Conservation (phyloP, 2,329 filamentous ascomycete genomes). For the Myotisia sp. region DNA sequence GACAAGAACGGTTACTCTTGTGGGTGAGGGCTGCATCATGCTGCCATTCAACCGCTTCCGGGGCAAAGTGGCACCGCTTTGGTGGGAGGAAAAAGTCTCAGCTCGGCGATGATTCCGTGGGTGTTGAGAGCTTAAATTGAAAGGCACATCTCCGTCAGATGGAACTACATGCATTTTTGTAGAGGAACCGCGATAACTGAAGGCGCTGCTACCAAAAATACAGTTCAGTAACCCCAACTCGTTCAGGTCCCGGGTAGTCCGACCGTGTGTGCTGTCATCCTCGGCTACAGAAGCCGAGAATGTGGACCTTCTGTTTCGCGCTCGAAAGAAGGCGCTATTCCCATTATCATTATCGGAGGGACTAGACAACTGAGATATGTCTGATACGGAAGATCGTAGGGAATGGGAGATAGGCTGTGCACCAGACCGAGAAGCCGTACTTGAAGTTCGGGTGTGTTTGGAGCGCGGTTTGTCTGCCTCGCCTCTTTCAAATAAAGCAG, state of each 20-base stretch:
- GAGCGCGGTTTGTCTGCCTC: constrained; percentile 17
- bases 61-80: constrained; percentile 11
- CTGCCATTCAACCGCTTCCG: constrained; percentile 17
- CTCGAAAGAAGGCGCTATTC: constrained; percentile 28
- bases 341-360: constrained; percentile 16
- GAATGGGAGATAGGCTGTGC: constrained; percentile 20
- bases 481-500: constrained; percentile 23
- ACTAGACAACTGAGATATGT: constrained; percentile 14
- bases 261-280: constrained; percentile 24
- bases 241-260: constrained; percentile 33
- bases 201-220: constrained; percentile 46
- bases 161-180: constrained; percentile 47
- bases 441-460: constrained; percentile 25
- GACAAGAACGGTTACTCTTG: constrained; percentile 41
- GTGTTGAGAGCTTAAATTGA: constrained; percentile 18
- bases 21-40: constrained; percentile 15
- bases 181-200: constrained; percentile 44
- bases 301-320: constrained; percentile 33
- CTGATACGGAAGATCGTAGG: constrained; percentile 16
- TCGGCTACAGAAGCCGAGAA: constrained; percentile 23
- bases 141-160: constrained; percentile 23
- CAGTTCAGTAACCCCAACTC: constrained; percentile 42
- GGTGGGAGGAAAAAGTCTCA: constrained; percentile 24
- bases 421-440: constrained; percentile 22
- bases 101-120: constrained; percentile 16